phyloP scores from a whole-genome alignment of 257 asterid genomes.

The Avicennia marina region DNA sequence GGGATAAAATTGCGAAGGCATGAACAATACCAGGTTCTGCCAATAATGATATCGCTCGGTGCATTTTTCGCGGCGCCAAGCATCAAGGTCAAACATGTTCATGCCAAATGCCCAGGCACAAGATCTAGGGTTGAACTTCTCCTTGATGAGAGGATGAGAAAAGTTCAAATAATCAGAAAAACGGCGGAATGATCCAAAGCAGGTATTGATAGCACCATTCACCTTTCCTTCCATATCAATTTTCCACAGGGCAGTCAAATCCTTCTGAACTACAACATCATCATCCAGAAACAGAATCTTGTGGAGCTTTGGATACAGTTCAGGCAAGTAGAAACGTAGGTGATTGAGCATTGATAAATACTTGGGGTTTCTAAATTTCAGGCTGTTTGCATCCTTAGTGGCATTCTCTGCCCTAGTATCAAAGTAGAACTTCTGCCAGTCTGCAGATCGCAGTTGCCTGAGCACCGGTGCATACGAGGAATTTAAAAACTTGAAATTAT shows the following conservation, averaged over 20 bases:
- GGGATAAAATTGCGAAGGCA: neutral
- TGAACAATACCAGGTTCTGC: conserved; percentile 63
- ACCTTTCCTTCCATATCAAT: conserved; percentile 86
- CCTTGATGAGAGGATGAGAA: conserved; percentile 72
- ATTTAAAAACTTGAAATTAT: conserved; percentile 59
- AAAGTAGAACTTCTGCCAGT: conserved; percentile 63
- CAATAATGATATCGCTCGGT: conserved; percentile 85
- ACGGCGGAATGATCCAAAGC: conserved; percentile 89
- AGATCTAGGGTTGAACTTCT: conserved; percentile 75
- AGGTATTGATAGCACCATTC: conserved; percentile 86
- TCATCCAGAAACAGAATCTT: conserved; percentile 82
- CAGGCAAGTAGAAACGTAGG: conserved; percentile 89
- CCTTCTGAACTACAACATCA: conserved; percentile 93
- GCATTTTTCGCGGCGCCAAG: conserved; percentile 76
- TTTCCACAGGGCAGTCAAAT: conserved; percentile 80
- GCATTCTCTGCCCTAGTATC: conserved; percentile 73
- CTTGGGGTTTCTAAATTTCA: conserved; percentile 76
- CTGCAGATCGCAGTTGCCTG: conserved; percentile 52
- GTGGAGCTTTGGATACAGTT: conserved; percentile 75
- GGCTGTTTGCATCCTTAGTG: conserved; percentile 60
- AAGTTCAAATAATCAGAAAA: conserved; percentile 76
- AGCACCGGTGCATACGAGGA: conserved; percentile 80
- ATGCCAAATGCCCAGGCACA: conserved; percentile 99
- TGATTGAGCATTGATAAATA: conserved; percentile 76
- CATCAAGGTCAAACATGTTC: conserved; percentile 90